These are phyloP conservation scores for Prunus persica DNA, from an alignment of 306 rosid species.

Conservation along the genomic window DNA sequence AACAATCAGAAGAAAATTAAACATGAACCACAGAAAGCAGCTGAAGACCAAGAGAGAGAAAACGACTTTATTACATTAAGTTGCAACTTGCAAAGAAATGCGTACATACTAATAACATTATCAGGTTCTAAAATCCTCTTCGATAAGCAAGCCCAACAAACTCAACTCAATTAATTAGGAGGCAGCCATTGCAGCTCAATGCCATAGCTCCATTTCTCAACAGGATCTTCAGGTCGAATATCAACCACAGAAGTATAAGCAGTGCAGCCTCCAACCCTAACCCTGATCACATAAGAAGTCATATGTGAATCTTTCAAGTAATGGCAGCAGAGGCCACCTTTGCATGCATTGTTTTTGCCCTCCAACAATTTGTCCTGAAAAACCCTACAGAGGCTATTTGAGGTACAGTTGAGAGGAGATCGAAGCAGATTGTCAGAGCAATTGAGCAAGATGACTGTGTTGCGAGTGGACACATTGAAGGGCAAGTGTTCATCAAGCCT, in stretches of 20 bases:
- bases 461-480: constrained; percentile 63
- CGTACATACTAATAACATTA: too few relatives aligned
- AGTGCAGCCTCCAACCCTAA: constrained; percentile 66
- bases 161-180: constrained; percentile 25
- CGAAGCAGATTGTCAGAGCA: constrained; percentile 49
- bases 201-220: constrained; percentile 74
- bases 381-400: constrained; percentile 59
- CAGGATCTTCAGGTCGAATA: constrained; percentile 39
- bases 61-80: background rate
- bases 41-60: background rate
- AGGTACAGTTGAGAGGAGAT: constrained; percentile 78
- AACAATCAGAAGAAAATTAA: background rate
- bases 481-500: constrained; percentile 58
- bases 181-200: constrained; percentile 79
- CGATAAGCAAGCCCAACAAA: too few relatives aligned
- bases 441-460: constrained; percentile 71
- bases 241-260: constrained; percentile 72
- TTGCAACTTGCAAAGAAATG: too few relatives aligned
- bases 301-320: constrained; percentile 80
- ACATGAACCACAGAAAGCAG: background rate
- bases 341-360: constrained; percentile 43
- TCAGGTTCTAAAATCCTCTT: too few relatives aligned
- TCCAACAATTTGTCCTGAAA: constrained; percentile 51
- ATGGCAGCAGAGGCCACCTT: constrained; percentile 65
- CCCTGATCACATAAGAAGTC: constrained; percentile 66